phyloP scores from a whole-genome alignment of 495 filamentous ascomycete genomes.

The Neurospora sp. region DNA sequence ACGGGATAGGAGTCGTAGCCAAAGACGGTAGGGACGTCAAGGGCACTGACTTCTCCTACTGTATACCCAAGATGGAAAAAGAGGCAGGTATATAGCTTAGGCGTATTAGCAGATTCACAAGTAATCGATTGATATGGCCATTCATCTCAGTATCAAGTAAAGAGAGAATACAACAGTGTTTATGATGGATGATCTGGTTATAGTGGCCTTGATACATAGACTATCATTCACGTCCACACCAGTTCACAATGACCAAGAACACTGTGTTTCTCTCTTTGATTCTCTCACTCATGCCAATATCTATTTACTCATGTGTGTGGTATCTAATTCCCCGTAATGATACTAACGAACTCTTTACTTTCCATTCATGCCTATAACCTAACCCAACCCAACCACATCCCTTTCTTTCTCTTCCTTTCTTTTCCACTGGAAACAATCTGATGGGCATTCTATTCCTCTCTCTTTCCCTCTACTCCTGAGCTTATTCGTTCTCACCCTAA shows the following conservation, averaged over 20 bases:
- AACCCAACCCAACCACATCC: not conserved
- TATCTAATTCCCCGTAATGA: not conserved
- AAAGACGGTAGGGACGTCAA: conserved; percentile 7
- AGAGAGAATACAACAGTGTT: not conserved
- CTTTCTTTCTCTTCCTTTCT: not conserved
- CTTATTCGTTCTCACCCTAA: too few relatives aligned
- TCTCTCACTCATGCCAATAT: not conserved
- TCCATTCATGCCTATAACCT: not conserved
- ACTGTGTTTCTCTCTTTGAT: not conserved
- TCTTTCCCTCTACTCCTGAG: too few relatives aligned
- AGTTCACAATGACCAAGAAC: not conserved
- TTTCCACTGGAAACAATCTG: not conserved
- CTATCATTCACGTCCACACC: not conserved
- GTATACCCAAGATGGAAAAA: not conserved
- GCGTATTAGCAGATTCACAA: not conserved
- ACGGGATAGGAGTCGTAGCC: conserved; percentile 12
- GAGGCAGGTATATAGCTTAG: not conserved
- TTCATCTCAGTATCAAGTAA: not conserved
- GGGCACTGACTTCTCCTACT: not conserved
- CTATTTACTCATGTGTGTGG: too few relatives aligned
- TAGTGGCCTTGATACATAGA: too few relatives aligned
- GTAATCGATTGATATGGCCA: not conserved
- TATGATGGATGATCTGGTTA: too few relatives aligned
- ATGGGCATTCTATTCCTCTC: too few relatives aligned
- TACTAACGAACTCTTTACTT: not conserved